Evolutionary conservation across 495 filamentous ascomycete genomes (phyloP), one percentile per base, ranked within the genome.

Genomic region (Acidiella bohemica): DNA sequence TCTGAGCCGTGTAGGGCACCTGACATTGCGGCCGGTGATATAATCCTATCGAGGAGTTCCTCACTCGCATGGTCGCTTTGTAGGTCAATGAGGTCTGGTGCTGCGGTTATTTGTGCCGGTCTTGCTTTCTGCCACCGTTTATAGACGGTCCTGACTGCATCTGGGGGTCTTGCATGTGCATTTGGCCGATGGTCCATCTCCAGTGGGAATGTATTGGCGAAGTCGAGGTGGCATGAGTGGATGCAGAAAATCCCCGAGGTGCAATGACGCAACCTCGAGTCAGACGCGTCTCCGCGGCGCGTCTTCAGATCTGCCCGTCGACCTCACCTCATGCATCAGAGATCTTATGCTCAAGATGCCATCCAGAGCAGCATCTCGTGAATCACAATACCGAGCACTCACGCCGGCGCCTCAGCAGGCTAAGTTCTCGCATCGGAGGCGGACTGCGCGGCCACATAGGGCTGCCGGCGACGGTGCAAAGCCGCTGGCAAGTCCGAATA

Each of bases 71-170:
- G n/a, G n/a, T n/a, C n/a, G n/a, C n/a, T n/a, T n/a, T n/a, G n/a
- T n/a, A 35, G 4, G 18, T 43, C 40, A 6, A 43, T 33, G 4
- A 36, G 14, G 31, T 34, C 40, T 19, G 30, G 20, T 6, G 21
- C 25, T 6, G 20, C 11, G 17, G 8, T 14, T 3, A 36, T 12
- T 2, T 12, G 12, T 31, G 24, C 19, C 5, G 24, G n/a, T n/a
- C 24, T 25, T 6, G 29, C 16, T 25, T 37, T 44, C 32, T 44
- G 41, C 13, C 35, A 36, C 9, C 21, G 14, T 22, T 44, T 44
- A 28, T 44, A 44, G 2, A 30, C 12, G 3, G 6, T 20, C 17
- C 25, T 36, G 32, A 44, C 11, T 4, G 4, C 24, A 8, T 21
- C 11, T 5, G 41, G 41, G 13, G 41, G 41, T 13, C 17, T 37